Conservation (phyloP, 2,329 filamentous ascomycete genomes). For the Aspergillus transmontanensis region DNA sequence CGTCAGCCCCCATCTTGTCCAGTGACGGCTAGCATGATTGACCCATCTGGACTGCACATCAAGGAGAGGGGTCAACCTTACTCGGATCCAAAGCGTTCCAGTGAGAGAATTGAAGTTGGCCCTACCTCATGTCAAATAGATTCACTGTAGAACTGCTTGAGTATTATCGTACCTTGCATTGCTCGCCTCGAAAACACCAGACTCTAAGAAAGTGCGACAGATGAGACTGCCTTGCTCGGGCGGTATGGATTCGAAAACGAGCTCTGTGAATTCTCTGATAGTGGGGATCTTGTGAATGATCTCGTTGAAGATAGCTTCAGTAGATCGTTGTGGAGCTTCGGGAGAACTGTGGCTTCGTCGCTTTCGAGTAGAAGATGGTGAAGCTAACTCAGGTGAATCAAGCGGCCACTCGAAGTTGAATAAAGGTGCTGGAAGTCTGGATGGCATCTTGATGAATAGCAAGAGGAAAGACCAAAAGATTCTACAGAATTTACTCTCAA, state of each 20-base stretch:
- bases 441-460: not conserved
- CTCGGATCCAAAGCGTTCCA: not conserved
- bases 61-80: not conserved
- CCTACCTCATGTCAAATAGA: not conserved
- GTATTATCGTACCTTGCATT: not conserved
- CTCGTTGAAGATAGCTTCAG: not conserved
- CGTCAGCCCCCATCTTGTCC: not conserved
- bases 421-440: not conserved
- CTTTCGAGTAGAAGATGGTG: not conserved
- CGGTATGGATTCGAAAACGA: not conserved
- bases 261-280: not conserved
- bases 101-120: not conserved
- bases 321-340: not conserved
- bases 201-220: not conserved
- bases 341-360: not conserved
- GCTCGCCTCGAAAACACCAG: not conserved
- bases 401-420: not conserved
- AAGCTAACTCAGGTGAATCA: too few species aligned
- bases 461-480: not conserved
- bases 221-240: not conserved
- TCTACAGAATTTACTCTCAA: too few species aligned
- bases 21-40: fast-evolving
- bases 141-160: not conserved
- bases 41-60: not conserved
- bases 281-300: not conserved